These are phyloP conservation scores for Hypoxylon sp. DNA, from an alignment of 2,329 filamentous ascomycete species.

Conservation along the genomic window DNA sequence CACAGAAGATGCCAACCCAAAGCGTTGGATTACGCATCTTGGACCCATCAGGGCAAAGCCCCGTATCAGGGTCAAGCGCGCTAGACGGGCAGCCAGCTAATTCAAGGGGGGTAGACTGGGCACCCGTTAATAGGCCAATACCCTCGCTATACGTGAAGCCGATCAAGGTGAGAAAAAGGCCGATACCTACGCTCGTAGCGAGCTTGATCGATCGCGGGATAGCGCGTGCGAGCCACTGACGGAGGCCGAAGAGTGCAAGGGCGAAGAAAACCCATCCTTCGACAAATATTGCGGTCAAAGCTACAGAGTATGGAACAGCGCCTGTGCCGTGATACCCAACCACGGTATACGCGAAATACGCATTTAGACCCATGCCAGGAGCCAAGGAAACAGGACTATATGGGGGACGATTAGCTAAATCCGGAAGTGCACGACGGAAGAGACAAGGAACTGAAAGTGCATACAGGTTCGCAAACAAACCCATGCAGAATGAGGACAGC, in stretches of 20 bases:
- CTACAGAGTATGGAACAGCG: constrained; percentile 79
- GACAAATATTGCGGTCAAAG: constrained; percentile 88
- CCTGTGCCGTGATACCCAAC: constrained; percentile 84
- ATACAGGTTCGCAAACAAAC: constrained; percentile 82
- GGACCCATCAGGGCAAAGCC: constrained; percentile 71
- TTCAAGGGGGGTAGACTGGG: constrained; percentile 76
- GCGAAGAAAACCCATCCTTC: constrained; percentile 89
- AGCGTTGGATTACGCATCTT: constrained; percentile 88
- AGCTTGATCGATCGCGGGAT: constrained; percentile 90
- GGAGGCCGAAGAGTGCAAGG: constrained; percentile 83
- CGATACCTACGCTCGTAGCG: constrained; percentile 87
- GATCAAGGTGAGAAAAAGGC: constrained; percentile 83
- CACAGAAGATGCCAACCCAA: constrained; percentile 92
- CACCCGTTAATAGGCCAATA: constrained; percentile 82
- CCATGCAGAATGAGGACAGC: constrained; percentile 86
- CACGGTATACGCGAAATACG: constrained; percentile 82
- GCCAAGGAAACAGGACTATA: constrained; percentile 75
- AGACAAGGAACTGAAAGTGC: constrained; percentile 45
- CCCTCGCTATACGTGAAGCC: constrained; percentile 85
- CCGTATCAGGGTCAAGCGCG: constrained; percentile 59
- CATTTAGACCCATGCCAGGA: constrained; percentile 86
- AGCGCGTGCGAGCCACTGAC: constrained; percentile 88
- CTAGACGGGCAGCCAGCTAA: constrained; percentile 77
- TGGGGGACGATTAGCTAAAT: constrained; percentile 21
- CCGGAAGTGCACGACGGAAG: not conserved